phyloP scores from a whole-genome alignment of 176 grass and related monocot genomes.

The Oryza punctata region DNA sequence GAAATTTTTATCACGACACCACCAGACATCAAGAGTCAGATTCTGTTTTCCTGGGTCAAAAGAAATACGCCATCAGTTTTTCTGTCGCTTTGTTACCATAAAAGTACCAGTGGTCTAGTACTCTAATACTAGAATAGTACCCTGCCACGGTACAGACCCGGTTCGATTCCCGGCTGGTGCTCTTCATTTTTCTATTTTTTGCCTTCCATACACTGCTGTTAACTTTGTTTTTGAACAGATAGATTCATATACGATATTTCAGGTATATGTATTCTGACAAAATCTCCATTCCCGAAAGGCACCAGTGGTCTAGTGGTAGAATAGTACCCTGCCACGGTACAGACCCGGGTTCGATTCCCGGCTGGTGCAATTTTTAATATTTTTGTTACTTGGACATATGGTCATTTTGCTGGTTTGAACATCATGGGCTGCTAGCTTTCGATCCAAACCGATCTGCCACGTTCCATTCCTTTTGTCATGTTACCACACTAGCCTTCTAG shows the following conservation, averaged over 20 bases:
- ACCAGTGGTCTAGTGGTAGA: constrained; percentile 59
- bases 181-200: no score
- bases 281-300: no score
- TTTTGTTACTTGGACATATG: neutral
- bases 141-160: constrained; percentile 71
- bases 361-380: neutral
- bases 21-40: neutral
- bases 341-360: constrained; percentile 53
- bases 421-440: neutral
- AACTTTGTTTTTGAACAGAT: no score
- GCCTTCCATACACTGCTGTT: no score
- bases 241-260: no score
- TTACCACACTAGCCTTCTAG: neutral
- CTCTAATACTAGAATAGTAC: constrained; percentile 71
- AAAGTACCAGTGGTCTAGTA: constrained; percentile 50
- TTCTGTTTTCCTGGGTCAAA: no score
- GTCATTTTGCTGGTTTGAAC: neutral
- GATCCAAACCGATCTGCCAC: neutral
- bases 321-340: constrained; percentile 71
- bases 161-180: no score
- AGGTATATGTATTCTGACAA: no score
- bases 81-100: neutral
- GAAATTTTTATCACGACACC: neutral
- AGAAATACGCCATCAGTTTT: no score
- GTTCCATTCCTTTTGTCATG: no score